phyloP scores from a whole-genome alignment of 257 asterid genomes.

The Przewalskia tangutica region DNA sequence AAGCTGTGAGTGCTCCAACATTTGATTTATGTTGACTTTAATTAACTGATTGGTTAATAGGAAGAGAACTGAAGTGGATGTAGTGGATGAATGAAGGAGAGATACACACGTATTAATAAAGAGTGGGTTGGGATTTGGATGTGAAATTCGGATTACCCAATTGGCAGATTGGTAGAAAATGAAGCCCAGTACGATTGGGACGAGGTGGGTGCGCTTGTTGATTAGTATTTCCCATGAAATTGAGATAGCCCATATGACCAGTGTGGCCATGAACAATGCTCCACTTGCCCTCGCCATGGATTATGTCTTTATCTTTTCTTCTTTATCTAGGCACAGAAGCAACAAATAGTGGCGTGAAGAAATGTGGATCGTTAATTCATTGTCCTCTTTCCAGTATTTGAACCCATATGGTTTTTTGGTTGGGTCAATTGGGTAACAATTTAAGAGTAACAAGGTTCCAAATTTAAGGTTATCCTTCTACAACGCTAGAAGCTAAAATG shows the following conservation, averaged over 20 bases:
- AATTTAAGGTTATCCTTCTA: too few relatives aligned
- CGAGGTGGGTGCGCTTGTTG: constrained; percentile 53
- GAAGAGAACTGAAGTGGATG: constrained; percentile 51
- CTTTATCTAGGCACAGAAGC: not conserved
- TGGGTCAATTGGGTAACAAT: not conserved
- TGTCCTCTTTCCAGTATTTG: not conserved
- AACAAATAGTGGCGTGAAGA: not conserved
- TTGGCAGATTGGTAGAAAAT: constrained; percentile 63
- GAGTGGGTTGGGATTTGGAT: constrained; percentile 56
- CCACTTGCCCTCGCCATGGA: constrained; percentile 25
- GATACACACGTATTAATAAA: constrained; percentile 86
- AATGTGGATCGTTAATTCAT: not conserved
- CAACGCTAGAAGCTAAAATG: too few relatives aligned
- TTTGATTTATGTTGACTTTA: constrained; percentile 22
- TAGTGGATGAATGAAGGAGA: constrained; percentile 74
- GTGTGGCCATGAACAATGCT: constrained; percentile 62
- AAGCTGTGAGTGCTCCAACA: constrained; percentile 74
- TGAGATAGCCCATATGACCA: constrained; percentile 74
- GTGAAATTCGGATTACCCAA: constrained; percentile 39
- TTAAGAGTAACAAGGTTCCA: not conserved
- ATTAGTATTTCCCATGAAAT: constrained; percentile 59
- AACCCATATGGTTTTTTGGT: not conserved
- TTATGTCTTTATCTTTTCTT: not conserved
- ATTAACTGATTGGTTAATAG: constrained; percentile 48
- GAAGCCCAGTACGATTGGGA: constrained; percentile 51